Percentiles rank a stretch among this genome's conserved stretches.
Evolutionary conservation across 2,329 filamentous ascomycete species (phyloP).

Genomic region (Biscogniauxia sp.): DNA sequence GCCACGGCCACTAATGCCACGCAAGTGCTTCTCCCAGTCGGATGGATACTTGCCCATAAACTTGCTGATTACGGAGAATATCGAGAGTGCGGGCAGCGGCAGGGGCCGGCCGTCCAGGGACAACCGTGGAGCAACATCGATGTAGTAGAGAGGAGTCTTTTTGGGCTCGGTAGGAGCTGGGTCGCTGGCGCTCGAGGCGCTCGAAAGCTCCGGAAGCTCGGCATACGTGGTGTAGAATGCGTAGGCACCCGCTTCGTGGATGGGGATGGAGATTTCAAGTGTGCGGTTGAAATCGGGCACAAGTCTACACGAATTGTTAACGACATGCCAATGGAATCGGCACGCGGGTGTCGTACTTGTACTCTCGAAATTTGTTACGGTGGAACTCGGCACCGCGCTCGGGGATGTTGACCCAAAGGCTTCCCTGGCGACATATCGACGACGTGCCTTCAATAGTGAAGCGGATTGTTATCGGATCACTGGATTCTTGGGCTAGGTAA

Average conservation of each 20-base stretch:
- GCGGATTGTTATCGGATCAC: conserved; percentile 73
- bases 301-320: conserved; percentile 54
- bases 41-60: conserved; percentile 92
- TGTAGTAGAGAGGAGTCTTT: conserved; percentile 78
- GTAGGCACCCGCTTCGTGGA: conserved; percentile 81
- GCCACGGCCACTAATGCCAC: conserved; percentile 82
- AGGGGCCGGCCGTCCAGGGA: conserved; percentile 70
- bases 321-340: not conserved
- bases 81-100: conserved; percentile 81
- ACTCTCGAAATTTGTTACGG: conserved; percentile 78
- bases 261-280: conserved; percentile 84
- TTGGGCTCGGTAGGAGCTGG: conserved; percentile 53
- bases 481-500: conserved; percentile 75
- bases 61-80: conserved; percentile 95
- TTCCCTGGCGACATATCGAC: conserved; percentile 91
- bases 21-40: conserved; percentile 87
- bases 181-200: conserved; percentile 47
- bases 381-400: conserved; percentile 71
- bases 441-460: conserved; percentile 94
- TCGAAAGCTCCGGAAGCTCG: conserved; percentile 75
- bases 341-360: conserved; percentile 63
- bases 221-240: conserved; percentile 93
- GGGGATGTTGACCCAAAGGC: conserved; percentile 95
- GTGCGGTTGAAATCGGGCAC: conserved; percentile 89
- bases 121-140: conserved; percentile 85